A percentile compares a stretch with the other conserved stretches of the same genome.
phyloP scores from a whole-genome alignment of 2,329 filamentous ascomycete species.

The Neospermospora avenae region DNA sequence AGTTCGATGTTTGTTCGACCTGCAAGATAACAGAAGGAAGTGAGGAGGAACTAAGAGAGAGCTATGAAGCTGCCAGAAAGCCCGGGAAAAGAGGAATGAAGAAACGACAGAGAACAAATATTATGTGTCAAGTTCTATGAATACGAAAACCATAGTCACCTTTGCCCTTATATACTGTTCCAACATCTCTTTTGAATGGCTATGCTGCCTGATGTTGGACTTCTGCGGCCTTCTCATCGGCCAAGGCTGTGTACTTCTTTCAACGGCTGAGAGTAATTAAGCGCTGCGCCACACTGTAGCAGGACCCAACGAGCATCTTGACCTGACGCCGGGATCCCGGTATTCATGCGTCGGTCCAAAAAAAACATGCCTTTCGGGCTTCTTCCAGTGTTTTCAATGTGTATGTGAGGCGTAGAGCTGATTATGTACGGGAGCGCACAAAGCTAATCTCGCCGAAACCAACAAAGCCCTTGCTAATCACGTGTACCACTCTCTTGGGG shows the following conservation, averaged over 20 bases:
- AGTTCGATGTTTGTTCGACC: not conserved
- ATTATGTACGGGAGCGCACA: not conserved
- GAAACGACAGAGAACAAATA: conserved; percentile 4
- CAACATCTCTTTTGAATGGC: not conserved
- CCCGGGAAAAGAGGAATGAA: conserved; percentile 4
- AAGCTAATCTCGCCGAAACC: not conserved
- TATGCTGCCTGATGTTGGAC: conserved; percentile 14
- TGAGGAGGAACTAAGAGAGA: not conserved
- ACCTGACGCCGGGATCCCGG: conserved; percentile 1
- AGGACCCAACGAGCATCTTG: not conserved
- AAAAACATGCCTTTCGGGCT: conserved; percentile 2
- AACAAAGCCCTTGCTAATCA: not conserved
- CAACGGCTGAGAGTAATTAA: conserved; percentile 3
- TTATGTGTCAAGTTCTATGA: not conserved
- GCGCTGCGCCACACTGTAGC: conserved; percentile 1
- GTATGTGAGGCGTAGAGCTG: not conserved
- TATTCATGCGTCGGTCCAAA: conserved; percentile 2
- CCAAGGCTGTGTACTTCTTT: conserved; percentile 11
- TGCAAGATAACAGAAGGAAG: not conserved
- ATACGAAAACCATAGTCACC: not conserved
- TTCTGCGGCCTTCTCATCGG: conserved; percentile 5
- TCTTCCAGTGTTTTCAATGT: conserved; percentile 1
- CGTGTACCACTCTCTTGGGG: not conserved
- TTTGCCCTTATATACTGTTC: not conserved
- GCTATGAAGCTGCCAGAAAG: conserved; percentile 1